Evolutionary conservation across 176 grass and related monocot species (phyloP), one percentile per base, ranked within the genome.

Genomic region (Miscanthus lutarioriparius): DNA sequence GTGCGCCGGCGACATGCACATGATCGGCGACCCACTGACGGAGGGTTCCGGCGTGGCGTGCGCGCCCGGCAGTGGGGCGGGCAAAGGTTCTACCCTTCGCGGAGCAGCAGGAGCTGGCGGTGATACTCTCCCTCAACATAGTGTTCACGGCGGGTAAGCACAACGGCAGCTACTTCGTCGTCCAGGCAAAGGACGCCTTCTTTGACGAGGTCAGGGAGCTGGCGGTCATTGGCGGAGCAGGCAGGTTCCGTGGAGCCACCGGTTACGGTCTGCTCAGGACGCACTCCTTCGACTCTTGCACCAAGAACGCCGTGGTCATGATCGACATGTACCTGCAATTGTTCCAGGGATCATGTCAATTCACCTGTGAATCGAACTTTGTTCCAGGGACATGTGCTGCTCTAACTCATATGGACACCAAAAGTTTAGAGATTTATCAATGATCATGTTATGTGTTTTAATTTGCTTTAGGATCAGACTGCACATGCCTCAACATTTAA

Each of bases 21-120:
- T 70, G 19, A 41, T 92, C 83, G 93, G 92, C 84, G 93, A 95
- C 78, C 75, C 72, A 10, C 73, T 95, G 72, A 95, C 90, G 6
- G 70, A 84, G 27, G 88, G 75, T 0, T 47, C 93, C 5, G 15
- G 17, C 17, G 23, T 56, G 66, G 25, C 85, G 14, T 88, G n/a
- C 90, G 6, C 69, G n/a, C n/a, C n/a, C 27, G 7, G 48, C 15
- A 26, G 39, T 95, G 7, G 93, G 90, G 11, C 70, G 88, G 32
- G 93, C 88, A 92, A 40, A 90, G 90, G 2, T 82, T 86, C 82
- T 92, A 95, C 64, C 56, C 85, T 78, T 62, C 39, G 65, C 83
- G 2, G 64, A 82, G 10, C 49, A 43, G 54, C 70, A 72, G 4
- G 78, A 83, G 10, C 3, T 14, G 0, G 76, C 84, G 4, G 64